Conservation (phyloP, 129 eudicot species). For the Tagetes erecta region DNA sequence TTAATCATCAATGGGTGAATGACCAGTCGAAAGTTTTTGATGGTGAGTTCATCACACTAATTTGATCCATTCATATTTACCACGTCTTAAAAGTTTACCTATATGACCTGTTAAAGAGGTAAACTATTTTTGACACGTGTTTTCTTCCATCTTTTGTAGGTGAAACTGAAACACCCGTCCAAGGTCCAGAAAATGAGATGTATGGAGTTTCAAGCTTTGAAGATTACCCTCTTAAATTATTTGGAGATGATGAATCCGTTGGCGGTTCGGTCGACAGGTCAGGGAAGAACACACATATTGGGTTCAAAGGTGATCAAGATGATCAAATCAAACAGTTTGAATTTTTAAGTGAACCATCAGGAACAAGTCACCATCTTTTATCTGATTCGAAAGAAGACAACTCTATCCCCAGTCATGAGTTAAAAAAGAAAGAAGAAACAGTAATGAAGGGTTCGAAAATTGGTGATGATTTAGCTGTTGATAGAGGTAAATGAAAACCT, state of each 20-base stretch:
- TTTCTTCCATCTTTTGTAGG: not conserved
- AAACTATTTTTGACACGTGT: not conserved
- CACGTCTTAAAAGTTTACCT: not conserved
- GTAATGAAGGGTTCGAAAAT: slow-evolving; percentile 1
- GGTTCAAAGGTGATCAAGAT: not conserved
- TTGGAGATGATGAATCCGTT: slow-evolving; percentile 18
- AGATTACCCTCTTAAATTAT: slow-evolving; percentile 12
- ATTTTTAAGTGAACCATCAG: slow-evolving; percentile 16
- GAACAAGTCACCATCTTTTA: slow-evolving; percentile 14
- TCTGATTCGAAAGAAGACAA: slow-evolving; percentile 7
- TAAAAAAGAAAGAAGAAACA: not conserved
- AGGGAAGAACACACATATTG: not conserved
- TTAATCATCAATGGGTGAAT: slow-evolving; percentile 14
- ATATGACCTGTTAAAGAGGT: not conserved
- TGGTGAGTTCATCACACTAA: slow-evolving; percentile 6
- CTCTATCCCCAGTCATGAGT: not conserved
- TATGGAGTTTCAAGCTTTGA: slow-evolving; percentile 10
- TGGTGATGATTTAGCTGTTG: slow-evolving; percentile 2
- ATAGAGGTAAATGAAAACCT: slow-evolving; percentile 12
- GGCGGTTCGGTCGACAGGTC: slow-evolving; percentile 11
- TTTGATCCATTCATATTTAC: not conserved
- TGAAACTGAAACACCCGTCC: slow-evolving; percentile 1
- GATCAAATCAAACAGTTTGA: slow-evolving; percentile 4
- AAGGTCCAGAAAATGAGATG: not conserved
- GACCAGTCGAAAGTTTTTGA: slow-evolving; percentile 5